Base-by-base conservation (phyloP, 164 flowering plant genomes). In the Amborella trichopoda region DNA sequence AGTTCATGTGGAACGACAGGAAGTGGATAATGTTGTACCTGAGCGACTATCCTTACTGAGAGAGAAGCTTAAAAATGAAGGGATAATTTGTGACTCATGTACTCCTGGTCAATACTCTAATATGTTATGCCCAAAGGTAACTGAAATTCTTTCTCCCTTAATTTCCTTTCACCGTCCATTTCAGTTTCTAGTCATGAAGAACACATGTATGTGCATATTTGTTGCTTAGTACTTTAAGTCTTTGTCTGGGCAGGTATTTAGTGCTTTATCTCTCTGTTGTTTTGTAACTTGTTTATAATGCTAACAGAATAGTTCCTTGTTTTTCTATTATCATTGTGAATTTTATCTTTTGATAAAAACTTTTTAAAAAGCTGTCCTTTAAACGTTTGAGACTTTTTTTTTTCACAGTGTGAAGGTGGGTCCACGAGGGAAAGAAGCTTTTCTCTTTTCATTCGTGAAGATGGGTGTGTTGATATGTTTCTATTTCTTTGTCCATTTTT, bases 351-450 rank as follows among this genome's bases (percentile, higher is more conserved):
- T n/a, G 1, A 14, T 37, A 37, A 37, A 21, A 8, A n/a, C 13
- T n/a, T 32, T 11, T 10, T 32, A 10, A 32, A n/a, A 10, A 32
- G n/a, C 6, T n/a, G 6, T 8, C 19, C 6, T 37, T 1, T 21
- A 2, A 0, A n/a, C 19, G 19, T n/a, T 37, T 18, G 6, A 5
- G 6, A n/a, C 9, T 6, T 37, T 6, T 37, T 5, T 37, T 37
- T 21, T 37, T 37, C n/a, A 32, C 48, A 86, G 95, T 86, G 95
- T 62, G 55, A 57, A 48, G 95, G 95, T 56, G 95, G 95, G 3
- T 54, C 55, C 19, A 61, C 77, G 4, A 43, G 4, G 49, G 93
- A 77, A 59, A 71, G 61, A 52, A 73, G 76, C 54, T 72, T 86
- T 25, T 76, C 93, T 34, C 60, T 86, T 47, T 57, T 60, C 23